phyloP scores from a whole-genome alignment of 495 filamentous ascomycete genomes.

The Chaetomidium leptoderma region DNA sequence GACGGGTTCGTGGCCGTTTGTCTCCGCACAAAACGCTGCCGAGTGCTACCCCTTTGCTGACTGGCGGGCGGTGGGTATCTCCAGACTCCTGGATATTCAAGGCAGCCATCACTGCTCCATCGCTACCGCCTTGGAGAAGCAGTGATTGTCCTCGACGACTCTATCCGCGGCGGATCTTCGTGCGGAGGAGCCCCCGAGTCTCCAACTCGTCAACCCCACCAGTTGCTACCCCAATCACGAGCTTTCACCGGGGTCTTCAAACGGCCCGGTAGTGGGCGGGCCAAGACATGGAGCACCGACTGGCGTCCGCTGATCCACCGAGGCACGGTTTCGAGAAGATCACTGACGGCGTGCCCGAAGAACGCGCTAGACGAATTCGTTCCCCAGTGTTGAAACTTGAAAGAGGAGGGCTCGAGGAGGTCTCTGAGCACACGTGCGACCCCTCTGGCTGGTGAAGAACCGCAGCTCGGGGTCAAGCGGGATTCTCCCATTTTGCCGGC shows the following conservation, averaged over 20 bases:
- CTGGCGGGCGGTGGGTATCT: too few species aligned
- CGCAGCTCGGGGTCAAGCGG: neutral
- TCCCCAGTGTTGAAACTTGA: neutral
- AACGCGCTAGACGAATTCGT: neutral
- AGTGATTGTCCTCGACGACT: slow-evolving; percentile 12
- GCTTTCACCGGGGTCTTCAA: slow-evolving; percentile 12
- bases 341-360: slow-evolving; percentile 6
- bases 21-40: slow-evolving; percentile 22
- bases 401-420: too few species aligned
- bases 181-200: slow-evolving; percentile 7
- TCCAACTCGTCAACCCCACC: slow-evolving; percentile 28
- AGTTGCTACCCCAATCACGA: slow-evolving; percentile 22
- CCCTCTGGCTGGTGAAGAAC: neutral
- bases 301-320: slow-evolving; percentile 5
- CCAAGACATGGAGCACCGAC: slow-evolving; percentile 4
- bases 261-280: slow-evolving; percentile 23
- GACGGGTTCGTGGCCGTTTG: slow-evolving; percentile 10
- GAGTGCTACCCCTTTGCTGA: slow-evolving; percentile 16
- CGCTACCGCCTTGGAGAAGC: slow-evolving; percentile 2
- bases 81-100: neutral
- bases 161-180: slow-evolving; percentile 17
- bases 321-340: neutral
- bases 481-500: slow-evolving; percentile 30
- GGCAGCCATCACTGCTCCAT: neutral
- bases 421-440: neutral